Base-by-base conservation (phyloP, 164 flowering plant species). In the Vitis cinerea region DNA sequence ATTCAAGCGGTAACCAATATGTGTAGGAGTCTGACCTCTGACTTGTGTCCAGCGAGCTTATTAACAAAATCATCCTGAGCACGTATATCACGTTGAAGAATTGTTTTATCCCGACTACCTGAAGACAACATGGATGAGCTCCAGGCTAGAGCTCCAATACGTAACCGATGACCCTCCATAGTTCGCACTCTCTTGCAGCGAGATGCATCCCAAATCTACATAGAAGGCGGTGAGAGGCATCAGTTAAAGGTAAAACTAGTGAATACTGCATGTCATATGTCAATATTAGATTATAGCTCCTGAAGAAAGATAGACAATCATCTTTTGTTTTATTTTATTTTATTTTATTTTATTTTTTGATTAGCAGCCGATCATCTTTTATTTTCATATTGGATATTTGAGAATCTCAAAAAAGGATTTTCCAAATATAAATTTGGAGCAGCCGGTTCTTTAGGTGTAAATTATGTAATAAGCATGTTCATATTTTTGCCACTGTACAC, bases 101-200 rank as follows among this genome's bases (percentile, higher is more conserved):
- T 91, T 71, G 82, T 88, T 80, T 92, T 93, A 77, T 96, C 98
- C 51, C 95, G 81, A 76, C 99, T 87, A 77, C 98, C 97, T 19
- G 99, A 90, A 63, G 99, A 88, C 78, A 96, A 67, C 57, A 88
- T 9, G 8, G 95, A 80, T 65, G 98, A 83, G 78, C 93, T 93
- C 99, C 98, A 96, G 59, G 98, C 92, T 64, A 96, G 83, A 49
- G 99, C 93, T 57, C 98, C 99, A 77, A 93, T 95, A 62, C 94
- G 90, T 69, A 87, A 66, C 11, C 97, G 83, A 82, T 96, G 99
- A 14, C 98, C 95, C 69, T 90, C 97, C 99, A 96, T 93, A 19
- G 93, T 93, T 79, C 97, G 88, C 30, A 93, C 75, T 71, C 79
- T 87, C 82, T 72, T 88, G 74, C 97, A 93, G 59, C 89, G 90